Percentiles rank a stretch among this genome's conserved stretches.
Evolutionary conservation across 1,284 basidiomycete species (phyloP).

Genomic region (Singerocomus inundabilis): DNA sequence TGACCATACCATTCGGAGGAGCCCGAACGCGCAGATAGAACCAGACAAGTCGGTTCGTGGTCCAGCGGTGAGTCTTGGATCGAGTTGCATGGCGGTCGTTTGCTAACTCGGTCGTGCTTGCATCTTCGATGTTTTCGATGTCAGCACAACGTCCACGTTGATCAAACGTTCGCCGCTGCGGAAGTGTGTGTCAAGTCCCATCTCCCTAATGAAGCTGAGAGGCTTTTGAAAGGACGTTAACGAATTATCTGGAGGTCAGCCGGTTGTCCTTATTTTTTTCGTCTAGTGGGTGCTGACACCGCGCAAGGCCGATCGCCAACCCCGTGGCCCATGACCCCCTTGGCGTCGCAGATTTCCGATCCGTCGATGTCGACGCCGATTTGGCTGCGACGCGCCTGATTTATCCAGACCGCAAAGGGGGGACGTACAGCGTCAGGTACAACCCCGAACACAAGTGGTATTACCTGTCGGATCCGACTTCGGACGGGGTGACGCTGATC

Average conservation of each 20-base stretch:
- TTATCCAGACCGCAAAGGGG: neutral
- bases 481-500: conserved; percentile 47
- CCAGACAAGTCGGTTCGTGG: too few relatives aligned
- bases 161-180: conserved; percentile 40
- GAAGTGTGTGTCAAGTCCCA: conserved; percentile 38
- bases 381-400: neutral
- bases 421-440: conserved; percentile 20
- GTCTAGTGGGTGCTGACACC: too few relatives aligned
- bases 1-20: conserved; percentile 9
- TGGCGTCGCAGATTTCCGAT: neutral
- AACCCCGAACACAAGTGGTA: conserved; percentile 46
- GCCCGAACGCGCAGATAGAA: neutral
- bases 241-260: conserved; percentile 31
- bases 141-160: conserved; percentile 36
- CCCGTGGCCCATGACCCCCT: neutral
- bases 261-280: too few relatives aligned
- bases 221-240: conserved; percentile 39
- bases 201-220: conserved; percentile 37
- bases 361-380: neutral
- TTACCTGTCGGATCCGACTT: conserved; percentile 43
- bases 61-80: neutral
- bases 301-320: neutral
- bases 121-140: neutral
- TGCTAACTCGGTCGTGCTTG: too few relatives aligned
- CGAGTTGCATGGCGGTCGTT: neutral